phyloP scores from a whole-genome alignment of 495 filamentous ascomycete species.

The Podospora fimiseda region DNA sequence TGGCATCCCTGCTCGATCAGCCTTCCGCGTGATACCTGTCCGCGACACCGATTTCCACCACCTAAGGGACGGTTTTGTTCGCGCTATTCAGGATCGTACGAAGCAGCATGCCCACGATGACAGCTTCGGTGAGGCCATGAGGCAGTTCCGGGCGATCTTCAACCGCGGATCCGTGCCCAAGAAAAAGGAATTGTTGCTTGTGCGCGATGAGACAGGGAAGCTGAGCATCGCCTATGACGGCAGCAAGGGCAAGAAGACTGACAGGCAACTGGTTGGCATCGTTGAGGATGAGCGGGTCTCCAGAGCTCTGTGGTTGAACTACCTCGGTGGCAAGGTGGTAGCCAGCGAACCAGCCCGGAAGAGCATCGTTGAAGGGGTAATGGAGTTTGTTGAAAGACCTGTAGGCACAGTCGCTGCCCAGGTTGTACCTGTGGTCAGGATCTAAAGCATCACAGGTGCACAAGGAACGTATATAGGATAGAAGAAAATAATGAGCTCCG shows the following conservation, averaged over 20 bases:
- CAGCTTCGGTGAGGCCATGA: conserved; percentile 61
- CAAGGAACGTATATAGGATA: no score
- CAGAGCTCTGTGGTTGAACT: conserved; percentile 80
- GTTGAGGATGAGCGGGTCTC: conserved; percentile 74
- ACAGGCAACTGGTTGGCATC: conserved; percentile 51
- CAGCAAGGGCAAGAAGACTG: conserved; percentile 38
- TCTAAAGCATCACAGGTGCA: not conserved
- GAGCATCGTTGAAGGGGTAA: conserved; percentile 79
- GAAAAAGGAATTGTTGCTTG: conserved; percentile 64
- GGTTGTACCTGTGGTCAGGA: conserved; percentile 36
- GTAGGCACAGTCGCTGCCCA: conserved; percentile 77
- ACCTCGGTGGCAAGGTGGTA: conserved; percentile 79
- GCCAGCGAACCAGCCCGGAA: conserved; percentile 75
- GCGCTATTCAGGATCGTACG: conserved; percentile 69
- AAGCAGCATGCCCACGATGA: conserved; percentile 50
- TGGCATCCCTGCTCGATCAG: conserved; percentile 55
- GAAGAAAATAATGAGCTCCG: no score
- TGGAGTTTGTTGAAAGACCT: conserved; percentile 83
- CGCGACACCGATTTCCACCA: conserved; percentile 89
- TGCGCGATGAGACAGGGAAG: conserved; percentile 57
- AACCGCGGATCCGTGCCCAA: conserved; percentile 69
- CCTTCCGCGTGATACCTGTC: conserved; percentile 73
- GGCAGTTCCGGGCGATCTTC: conserved; percentile 70
- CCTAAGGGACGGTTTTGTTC: conserved; percentile 82
- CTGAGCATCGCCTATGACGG: conserved; percentile 65